Conservation (phyloP, 1,284 basidiomycete genomes). For the Cutaneotrichosporon mucoides region DNA sequence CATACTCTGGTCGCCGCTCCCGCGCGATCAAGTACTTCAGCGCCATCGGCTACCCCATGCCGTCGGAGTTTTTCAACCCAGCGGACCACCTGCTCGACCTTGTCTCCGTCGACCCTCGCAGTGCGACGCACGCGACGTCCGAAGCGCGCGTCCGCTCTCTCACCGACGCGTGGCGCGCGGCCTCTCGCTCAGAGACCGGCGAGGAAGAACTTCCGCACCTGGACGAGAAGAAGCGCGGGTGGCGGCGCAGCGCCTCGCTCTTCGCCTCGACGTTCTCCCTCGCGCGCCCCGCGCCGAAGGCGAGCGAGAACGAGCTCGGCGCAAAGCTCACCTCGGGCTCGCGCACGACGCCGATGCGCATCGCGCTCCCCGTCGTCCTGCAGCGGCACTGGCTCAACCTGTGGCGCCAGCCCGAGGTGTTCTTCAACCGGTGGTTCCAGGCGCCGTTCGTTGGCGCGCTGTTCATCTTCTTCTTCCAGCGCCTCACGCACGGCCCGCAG, state of each 20-base stretch:
- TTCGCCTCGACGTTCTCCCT: not conserved
- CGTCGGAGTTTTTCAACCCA: conserved; percentile 47
- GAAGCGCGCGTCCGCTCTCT: conserved; percentile 23
- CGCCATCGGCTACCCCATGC: conserved; percentile 44
- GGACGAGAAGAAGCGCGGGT: not conserved
- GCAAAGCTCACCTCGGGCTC: conserved; percentile 14
- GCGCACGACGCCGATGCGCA: conserved; percentile 41
- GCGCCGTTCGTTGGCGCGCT: conserved; percentile 46
- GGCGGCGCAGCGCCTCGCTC: not conserved
- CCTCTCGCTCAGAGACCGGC: conserved; percentile 8
- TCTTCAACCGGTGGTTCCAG: conserved; percentile 48
- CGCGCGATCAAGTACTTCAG: conserved; percentile 43
- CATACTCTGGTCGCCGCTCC: conserved; percentile 35
- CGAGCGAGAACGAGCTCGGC: no score
- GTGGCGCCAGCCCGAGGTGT: conserved; percentile 46
- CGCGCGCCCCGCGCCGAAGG: not conserved
- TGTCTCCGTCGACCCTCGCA: conserved; percentile 45
- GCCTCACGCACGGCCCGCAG: conserved; percentile 42
- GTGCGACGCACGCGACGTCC: conserved; percentile 22
- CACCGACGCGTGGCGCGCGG: conserved; percentile 19
- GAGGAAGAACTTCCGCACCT: conserved; percentile 3
- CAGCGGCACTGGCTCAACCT: conserved; percentile 47
- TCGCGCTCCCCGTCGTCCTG: conserved; percentile 48
- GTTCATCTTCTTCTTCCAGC: conserved; percentile 51
- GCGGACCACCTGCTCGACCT: conserved; percentile 50